Percentiles rank a stretch among this genome's conserved stretches.
phyloP scores from a whole-genome alignment of 202 grass and related monocot genomes.

The Panicum hallii region DNA sequence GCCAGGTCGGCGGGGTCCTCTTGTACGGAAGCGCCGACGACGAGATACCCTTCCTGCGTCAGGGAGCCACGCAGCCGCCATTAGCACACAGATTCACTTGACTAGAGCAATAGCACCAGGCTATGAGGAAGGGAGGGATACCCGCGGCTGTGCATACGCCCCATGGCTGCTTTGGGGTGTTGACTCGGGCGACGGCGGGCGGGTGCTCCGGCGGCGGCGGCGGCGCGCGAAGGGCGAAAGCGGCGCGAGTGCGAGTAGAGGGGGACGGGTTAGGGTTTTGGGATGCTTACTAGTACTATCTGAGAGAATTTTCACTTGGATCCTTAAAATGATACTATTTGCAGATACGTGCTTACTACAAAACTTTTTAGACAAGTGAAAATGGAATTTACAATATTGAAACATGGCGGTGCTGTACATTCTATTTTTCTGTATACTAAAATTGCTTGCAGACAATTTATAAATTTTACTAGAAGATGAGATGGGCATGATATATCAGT shows the following conservation, averaged over 20 bases:
- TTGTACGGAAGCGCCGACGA: slow-evolving; percentile 84
- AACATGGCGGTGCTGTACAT: too few relatives aligned
- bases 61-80: slow-evolving; percentile 7
- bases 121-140: background rate
- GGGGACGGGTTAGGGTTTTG: slow-evolving; percentile 33
- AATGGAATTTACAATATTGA: too few relatives aligned
- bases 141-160: slow-evolving; percentile 90
- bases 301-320: slow-evolving; percentile 12
- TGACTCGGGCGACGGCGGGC: slow-evolving; percentile 10
- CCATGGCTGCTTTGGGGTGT: slow-evolving; percentile 54
- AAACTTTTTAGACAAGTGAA: too few relatives aligned
- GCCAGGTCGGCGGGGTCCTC: slow-evolving; percentile 67
- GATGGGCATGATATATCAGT: too few relatives aligned
- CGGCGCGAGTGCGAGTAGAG: slow-evolving; percentile 5
- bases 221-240: slow-evolving; percentile 20
- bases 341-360: too few relatives aligned
- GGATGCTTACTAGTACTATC: slow-evolving; percentile 8
- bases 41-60: slow-evolving; percentile 75
- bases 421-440: too few relatives aligned
- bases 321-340: background rate
- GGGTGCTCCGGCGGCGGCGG: background rate
- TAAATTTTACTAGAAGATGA: too few relatives aligned
- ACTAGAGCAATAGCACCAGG: background rate
- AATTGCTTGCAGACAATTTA: too few relatives aligned
- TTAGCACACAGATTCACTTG: slow-evolving; percentile 32